Conservation (phyloP, 2,329 filamentous ascomycete genomes). For the Alternaria arbusti region DNA sequence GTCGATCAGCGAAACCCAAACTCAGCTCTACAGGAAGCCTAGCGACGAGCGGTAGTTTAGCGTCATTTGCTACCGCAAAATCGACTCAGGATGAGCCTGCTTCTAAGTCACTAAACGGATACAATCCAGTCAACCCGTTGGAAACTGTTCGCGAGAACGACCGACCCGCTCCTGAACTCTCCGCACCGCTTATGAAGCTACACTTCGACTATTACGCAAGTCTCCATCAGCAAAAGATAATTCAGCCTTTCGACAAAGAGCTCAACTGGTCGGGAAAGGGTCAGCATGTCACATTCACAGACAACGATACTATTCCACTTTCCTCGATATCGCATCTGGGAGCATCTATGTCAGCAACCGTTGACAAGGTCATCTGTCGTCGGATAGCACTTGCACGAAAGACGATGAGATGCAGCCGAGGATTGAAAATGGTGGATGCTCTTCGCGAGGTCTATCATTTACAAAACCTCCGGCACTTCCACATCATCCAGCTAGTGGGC, state of each 20-base stretch:
- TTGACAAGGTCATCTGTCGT: slow-evolving; percentile 24
- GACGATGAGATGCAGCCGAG: slow-evolving; percentile 18
- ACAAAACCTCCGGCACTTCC: slow-evolving; percentile 19
- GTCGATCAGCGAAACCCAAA: too few relatives aligned
- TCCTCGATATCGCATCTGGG: slow-evolving; percentile 7
- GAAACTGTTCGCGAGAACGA: too few relatives aligned
- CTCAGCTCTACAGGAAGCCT: too few relatives aligned
- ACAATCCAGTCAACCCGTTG: too few relatives aligned
- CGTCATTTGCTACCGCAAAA: too few relatives aligned
- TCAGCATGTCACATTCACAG: slow-evolving; percentile 27
- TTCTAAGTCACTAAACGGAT: too few relatives aligned
- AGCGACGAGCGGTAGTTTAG: too few relatives aligned
- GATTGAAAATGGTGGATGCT: slow-evolving; percentile 8
- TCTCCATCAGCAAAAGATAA: not conserved
- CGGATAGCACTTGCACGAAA: slow-evolving; percentile 25
- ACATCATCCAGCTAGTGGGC: slow-evolving; percentile 28
- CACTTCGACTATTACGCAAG: not conserved
- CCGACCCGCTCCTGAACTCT: too few relatives aligned
- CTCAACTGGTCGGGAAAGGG: slow-evolving; percentile 32
- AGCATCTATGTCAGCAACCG: slow-evolving; percentile 4
- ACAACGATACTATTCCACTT: slow-evolving; percentile 18
- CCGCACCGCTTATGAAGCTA: too few relatives aligned
- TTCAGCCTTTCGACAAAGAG: slow-evolving; percentile 12
- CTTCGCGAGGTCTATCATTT: slow-evolving; percentile 23
- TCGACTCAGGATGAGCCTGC: too few relatives aligned